These are phyloP conservation scores for Trichosporon faecale DNA, from an alignment of 1,284 basidiomycete genomes.

Conservation along the genomic window DNA sequence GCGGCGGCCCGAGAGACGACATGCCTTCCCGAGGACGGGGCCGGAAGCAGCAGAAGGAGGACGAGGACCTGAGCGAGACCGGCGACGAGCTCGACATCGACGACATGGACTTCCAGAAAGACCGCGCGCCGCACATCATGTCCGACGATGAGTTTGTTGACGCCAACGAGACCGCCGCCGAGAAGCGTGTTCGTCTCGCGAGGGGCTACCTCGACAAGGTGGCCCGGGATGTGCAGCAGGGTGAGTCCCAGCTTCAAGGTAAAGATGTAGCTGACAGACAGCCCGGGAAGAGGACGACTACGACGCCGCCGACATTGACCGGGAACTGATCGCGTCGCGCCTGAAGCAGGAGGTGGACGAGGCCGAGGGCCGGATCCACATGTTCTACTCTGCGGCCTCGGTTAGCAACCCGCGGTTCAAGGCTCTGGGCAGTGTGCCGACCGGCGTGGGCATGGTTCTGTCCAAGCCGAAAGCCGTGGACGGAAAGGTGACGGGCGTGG, in stretches of 20 bases:
- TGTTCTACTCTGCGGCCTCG: conserved; percentile 52
- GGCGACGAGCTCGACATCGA: conserved; percentile 62
- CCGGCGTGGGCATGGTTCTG: conserved; percentile 13
- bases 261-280: conserved; percentile 14
- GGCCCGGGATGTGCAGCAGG: conserved; percentile 62
- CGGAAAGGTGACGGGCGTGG: conserved; percentile 15
- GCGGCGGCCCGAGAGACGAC: conserved; percentile 7
- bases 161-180: conserved; percentile 84
- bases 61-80: conserved; percentile 68
- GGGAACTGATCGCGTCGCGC: conserved; percentile 82
- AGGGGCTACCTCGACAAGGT: conserved; percentile 85
- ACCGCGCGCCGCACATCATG: conserved; percentile 54
- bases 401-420: conserved; percentile 13
- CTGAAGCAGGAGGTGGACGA: conserved; percentile 78
- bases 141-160: conserved; percentile 66
- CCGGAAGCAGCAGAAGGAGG: conserved; percentile 34
- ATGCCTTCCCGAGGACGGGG: conserved; percentile 1
- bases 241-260: conserved; percentile 54
- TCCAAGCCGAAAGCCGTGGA: neutral
- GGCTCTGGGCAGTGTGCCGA: conserved; percentile 17
- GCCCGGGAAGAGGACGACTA: conserved; percentile 66
- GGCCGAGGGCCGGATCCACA: conserved; percentile 48
- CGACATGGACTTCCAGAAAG: conserved; percentile 67
- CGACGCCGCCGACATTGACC: conserved; percentile 90
- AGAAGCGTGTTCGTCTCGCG: conserved; percentile 86